phyloP scores from a whole-genome alignment of 2,329 filamentous ascomycete species.

The Pestalotiopsis sp. region DNA sequence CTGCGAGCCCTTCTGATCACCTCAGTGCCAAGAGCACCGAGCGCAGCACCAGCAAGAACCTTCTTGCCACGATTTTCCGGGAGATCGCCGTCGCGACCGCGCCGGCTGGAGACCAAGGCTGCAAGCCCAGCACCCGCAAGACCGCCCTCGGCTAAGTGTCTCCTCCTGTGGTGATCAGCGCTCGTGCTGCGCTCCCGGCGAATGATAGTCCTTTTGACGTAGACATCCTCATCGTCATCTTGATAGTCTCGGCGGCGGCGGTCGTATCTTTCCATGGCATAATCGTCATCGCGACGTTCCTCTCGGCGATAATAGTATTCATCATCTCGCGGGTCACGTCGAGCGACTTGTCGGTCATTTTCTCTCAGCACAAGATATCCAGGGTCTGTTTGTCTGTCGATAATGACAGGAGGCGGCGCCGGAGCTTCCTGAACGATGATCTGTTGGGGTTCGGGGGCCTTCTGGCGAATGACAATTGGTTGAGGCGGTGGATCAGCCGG shows the following conservation, averaged over 20 bases:
- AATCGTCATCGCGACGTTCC: slow-evolving; percentile 35
- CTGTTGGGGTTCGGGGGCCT: slow-evolving; percentile 57
- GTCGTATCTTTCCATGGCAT: slow-evolving; percentile 33
- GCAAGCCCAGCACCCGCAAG: slow-evolving; percentile 64
- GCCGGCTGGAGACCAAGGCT: slow-evolving; percentile 59
- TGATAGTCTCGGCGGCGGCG: slow-evolving; percentile 38
- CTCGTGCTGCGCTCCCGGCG: slow-evolving; percentile 54
- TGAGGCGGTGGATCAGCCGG: slow-evolving; percentile 49
- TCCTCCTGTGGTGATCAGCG: slow-evolving; percentile 54
- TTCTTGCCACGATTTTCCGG: slow-evolving; percentile 58
- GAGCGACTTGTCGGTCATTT: slow-evolving; percentile 37
- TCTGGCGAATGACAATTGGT: slow-evolving; percentile 60
- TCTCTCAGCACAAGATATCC: slow-evolving; percentile 48
- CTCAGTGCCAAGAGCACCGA: slow-evolving; percentile 66
- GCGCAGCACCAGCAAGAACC: slow-evolving; percentile 61
- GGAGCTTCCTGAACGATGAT: slow-evolving; percentile 64
- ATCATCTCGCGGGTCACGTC: slow-evolving; percentile 43
- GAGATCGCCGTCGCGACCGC: slow-evolving; percentile 52
- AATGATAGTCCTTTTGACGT: slow-evolving; percentile 47
- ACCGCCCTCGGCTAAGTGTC: slow-evolving; percentile 65
- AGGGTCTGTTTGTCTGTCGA: slow-evolving; percentile 46
- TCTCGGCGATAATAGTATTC: slow-evolving; percentile 55
- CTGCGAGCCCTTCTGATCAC: slow-evolving; percentile 62
- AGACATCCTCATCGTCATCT: slow-evolving; percentile 48
- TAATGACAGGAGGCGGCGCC: slow-evolving; percentile 51